Conservation (phyloP, 2,329 filamentous ascomycete species). For the Colletotrichum sp. region DNA sequence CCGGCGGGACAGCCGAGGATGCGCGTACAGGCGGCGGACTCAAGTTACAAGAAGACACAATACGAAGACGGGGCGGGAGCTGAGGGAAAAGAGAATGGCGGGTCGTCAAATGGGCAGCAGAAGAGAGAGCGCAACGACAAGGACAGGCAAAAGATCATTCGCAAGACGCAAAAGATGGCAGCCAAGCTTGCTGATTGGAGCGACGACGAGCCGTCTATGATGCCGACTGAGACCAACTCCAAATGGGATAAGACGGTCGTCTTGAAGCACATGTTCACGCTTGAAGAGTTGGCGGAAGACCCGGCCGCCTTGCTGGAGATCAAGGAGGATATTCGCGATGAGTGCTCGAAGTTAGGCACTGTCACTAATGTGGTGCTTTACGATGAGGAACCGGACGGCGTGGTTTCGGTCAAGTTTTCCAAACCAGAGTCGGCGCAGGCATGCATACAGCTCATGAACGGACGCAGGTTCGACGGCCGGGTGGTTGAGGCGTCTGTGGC, state of each 20-base stretch:
- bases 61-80: constrained; percentile 53
- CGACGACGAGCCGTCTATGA: constrained; percentile 75
- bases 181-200: constrained; percentile 95
- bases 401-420: constrained; percentile 84
- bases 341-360: constrained; percentile 83
- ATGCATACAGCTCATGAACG: constrained; percentile 79
- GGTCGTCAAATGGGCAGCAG: constrained; percentile 31
- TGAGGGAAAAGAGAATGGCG: constrained; percentile 40
- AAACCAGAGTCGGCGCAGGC: constrained; percentile 72
- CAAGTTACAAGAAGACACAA: constrained; percentile 88
- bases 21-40: constrained; percentile 83
- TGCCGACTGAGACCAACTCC: constrained; percentile 47
- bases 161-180: constrained; percentile 88
- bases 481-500: constrained; percentile 75
- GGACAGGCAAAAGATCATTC: constrained; percentile 89
- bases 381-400: constrained; percentile 83
- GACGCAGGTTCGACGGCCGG: constrained; percentile 77
- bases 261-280: constrained; percentile 91
- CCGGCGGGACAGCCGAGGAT: constrained; percentile 66
- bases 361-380: constrained; percentile 93
- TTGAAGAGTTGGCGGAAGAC: constrained; percentile 84
- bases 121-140: constrained; percentile 51
- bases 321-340: constrained; percentile 91
- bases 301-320: constrained; percentile 85
- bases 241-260: constrained; percentile 83